Evolutionary conservation across 169 alveolate genomes (phyloP).

Genomic region (Ophryocystis elektroscirrha): DNA sequence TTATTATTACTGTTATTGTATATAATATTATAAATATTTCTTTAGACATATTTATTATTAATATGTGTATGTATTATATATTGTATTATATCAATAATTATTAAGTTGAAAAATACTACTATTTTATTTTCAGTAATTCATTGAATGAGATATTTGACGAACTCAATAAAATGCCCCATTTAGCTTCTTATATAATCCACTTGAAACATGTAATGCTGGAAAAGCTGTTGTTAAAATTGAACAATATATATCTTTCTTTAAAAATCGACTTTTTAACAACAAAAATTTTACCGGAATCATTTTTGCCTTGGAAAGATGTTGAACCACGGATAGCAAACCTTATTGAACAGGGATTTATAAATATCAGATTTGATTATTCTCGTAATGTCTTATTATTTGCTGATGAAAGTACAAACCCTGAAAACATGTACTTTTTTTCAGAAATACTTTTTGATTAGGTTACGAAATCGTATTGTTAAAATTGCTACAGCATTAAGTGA

Average conservation of each 20-base stretch:
- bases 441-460: too few relatives aligned
- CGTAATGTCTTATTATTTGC: constrained; percentile 3
- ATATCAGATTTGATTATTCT: constrained; percentile 16
- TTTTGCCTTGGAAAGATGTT: constrained; percentile 54
- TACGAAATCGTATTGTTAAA: too few relatives aligned
- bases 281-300: constrained; percentile 47
- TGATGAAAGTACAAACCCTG: not conserved
- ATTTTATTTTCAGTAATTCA: constrained; percentile 3
- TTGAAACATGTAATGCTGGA: constrained; percentile 51
- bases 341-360: constrained; percentile 39
- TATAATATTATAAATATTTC: not conserved
- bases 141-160: constrained; percentile 6
- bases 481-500: too few relatives aligned
- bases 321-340: constrained; percentile 43
- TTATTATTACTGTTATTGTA: not conserved
- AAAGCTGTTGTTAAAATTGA: constrained; percentile 40
- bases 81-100: too few relatives aligned
- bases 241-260: constrained; percentile 49
- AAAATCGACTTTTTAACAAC: constrained; percentile 47
- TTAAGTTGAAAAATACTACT: too few relatives aligned
- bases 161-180: constrained; percentile 2
- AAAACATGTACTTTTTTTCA: not conserved
- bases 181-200: constrained; percentile 34
- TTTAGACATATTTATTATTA: too few relatives aligned
- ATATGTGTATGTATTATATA: not conserved